Conservation (phyloP, 2,329 filamentous ascomycete genomes). For the Cordyceps cicadae region DNA sequence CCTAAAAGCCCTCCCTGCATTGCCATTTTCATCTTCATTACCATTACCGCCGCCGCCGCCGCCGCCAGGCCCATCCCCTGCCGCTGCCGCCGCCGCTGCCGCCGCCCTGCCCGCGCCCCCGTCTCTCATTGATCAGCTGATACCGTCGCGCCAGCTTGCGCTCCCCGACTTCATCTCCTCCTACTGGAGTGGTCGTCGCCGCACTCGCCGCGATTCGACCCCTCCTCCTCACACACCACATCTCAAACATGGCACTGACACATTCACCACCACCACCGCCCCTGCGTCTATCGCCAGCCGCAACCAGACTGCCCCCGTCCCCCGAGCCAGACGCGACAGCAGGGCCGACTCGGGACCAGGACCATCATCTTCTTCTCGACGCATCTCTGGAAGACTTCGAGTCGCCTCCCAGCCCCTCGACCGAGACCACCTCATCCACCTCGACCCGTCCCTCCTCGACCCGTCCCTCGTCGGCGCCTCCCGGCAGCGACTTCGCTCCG, state of each 20-base stretch:
- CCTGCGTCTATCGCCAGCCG: background rate
- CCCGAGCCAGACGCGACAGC: background rate
- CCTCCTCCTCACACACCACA: background rate
- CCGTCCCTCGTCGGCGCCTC: conserved; percentile 24
- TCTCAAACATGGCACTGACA: background rate
- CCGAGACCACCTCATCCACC: conserved; percentile 13
- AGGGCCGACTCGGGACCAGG: conserved; percentile 17
- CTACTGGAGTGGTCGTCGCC: background rate
- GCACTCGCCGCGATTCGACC: background rate
- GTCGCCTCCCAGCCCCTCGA: conserved; percentile 33
- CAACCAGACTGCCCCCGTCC: background rate
- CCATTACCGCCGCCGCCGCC: background rate
- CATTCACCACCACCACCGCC: conserved; percentile 1
- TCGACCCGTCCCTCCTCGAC: conserved; percentile 20
- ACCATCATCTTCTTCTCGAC: conserved; percentile 41
- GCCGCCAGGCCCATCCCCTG: background rate
- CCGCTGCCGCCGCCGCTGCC: background rate
- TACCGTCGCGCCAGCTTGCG: conserved; percentile 5
- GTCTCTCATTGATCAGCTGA: background rate
- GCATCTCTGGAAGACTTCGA: conserved; percentile 48
- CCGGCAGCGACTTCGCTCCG: conserved; percentile 26
- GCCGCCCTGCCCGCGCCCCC: background rate
- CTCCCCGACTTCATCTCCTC: conserved; percentile 4
- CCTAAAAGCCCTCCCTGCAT: conserved; percentile 7
- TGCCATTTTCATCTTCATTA: background rate